phyloP scores from a whole-genome alignment of 352 stramenopile genomes.

The Phytophthora cryptogea region DNA sequence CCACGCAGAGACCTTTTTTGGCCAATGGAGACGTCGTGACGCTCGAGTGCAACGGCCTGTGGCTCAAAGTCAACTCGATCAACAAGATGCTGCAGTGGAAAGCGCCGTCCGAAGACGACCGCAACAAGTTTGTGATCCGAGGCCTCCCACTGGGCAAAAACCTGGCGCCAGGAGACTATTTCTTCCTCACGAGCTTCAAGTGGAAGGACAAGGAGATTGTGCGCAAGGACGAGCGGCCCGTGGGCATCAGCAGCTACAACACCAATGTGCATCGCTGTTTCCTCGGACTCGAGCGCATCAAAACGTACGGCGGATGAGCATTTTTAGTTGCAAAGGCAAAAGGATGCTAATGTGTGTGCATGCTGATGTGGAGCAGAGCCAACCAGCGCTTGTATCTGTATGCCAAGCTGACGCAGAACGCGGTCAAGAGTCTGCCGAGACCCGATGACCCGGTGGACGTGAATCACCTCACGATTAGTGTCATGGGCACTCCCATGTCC shows the following conservation, averaged over 20 bases:
- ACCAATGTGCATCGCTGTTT: slow-evolving; percentile 84
- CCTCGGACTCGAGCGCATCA: slow-evolving; percentile 80
- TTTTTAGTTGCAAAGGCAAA: background rate
- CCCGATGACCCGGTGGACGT: slow-evolving; percentile 62
- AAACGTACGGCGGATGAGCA: slow-evolving; percentile 44
- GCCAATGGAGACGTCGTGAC: slow-evolving; percentile 87
- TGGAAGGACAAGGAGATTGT: slow-evolving; percentile 90
- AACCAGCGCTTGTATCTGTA: slow-evolving; percentile 81
- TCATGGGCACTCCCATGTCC: slow-evolving; percentile 54
- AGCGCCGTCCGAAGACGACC: slow-evolving; percentile 78
- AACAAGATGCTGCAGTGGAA: slow-evolving; percentile 90
- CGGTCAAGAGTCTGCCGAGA: slow-evolving; percentile 63
- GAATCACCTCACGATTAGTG: slow-evolving; percentile 67
- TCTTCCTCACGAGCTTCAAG: slow-evolving; percentile 87
- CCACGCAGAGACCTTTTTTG: slow-evolving; percentile 68
- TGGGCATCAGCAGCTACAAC: slow-evolving; percentile 85
- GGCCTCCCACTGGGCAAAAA: slow-evolving; percentile 76
- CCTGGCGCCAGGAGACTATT: slow-evolving; percentile 79
- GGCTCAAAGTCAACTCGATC: slow-evolving; percentile 73
- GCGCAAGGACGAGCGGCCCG: slow-evolving; percentile 74
- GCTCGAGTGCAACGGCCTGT: slow-evolving; percentile 87
- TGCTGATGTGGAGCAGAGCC: slow-evolving; percentile 32
- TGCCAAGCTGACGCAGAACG: slow-evolving; percentile 79
- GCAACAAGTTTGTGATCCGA: slow-evolving; percentile 87
- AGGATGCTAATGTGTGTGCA: slow-evolving; percentile 8